Evolutionary conservation across 2,329 filamentous ascomycete species (phyloP).

Genomic region (Fusarium sp.): DNA sequence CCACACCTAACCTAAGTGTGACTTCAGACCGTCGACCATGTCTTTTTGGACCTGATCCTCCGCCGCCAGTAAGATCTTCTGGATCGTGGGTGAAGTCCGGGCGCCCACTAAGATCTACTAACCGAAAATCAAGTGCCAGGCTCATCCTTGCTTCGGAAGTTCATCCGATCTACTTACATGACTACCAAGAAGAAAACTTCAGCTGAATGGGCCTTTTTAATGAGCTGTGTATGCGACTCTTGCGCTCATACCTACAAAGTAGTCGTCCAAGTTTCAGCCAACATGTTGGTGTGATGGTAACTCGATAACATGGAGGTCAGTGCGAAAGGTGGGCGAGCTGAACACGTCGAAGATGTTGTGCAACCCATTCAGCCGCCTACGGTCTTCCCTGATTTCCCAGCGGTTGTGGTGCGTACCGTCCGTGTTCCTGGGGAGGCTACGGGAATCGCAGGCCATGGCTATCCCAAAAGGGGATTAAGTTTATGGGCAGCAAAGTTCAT

Average conservation of each 20-base stretch:
- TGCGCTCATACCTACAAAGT: constrained; percentile 23
- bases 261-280: not conserved
- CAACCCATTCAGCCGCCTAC: constrained; percentile 5
- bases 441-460: not conserved
- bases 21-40: constrained; percentile 12
- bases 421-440: constrained; percentile 10
- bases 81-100: not conserved
- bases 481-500: constrained; percentile 23
- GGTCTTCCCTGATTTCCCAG: not conserved
- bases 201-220: not conserved
- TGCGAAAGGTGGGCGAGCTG: constrained; percentile 16
- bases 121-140: constrained; percentile 21
- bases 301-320: not conserved
- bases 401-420: not conserved
- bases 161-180: constrained; percentile 27
- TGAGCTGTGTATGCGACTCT: constrained; percentile 12
- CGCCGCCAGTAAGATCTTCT: constrained; percentile 10
- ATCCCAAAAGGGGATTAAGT: constrained; percentile 2
- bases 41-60: constrained; percentile 1
- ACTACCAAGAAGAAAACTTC: not conserved
- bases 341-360: constrained; percentile 3
- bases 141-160: constrained; percentile 9
- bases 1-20: constrained; percentile 25
- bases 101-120: constrained; percentile 42
- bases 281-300: constrained; percentile 10